Percentiles rank a stretch among this genome's conserved stretches.
Conservation (phyloP, 2,329 filamentous ascomycete species). For the Cercospora canescens region DNA sequence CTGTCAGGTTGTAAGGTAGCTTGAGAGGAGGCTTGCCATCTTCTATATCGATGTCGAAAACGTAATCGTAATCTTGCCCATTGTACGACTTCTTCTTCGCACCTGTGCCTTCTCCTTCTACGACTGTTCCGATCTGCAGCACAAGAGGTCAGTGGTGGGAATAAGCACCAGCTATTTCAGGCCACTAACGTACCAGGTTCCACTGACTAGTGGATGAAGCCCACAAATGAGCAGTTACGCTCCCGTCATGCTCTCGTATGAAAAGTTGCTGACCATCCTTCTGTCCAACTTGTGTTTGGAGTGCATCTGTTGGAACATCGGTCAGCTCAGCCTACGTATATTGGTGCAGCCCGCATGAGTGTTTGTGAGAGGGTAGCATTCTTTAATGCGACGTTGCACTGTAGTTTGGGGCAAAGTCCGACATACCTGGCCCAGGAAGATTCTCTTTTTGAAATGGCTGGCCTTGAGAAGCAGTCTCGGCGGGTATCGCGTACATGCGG, state of each 20-base stretch:
- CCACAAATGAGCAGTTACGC: conserved; percentile 86
- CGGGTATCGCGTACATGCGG: conserved; percentile 38
- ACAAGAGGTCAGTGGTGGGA: background rate
- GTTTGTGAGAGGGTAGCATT: background rate
- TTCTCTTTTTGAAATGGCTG: conserved; percentile 82
- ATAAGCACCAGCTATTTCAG: background rate
- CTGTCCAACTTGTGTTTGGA: conserved; percentile 79
- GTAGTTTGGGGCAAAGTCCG: conserved; percentile 5
- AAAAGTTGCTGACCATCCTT: conserved; percentile 96
- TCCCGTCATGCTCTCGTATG: conserved; percentile 79
- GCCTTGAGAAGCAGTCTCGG: conserved; percentile 66
- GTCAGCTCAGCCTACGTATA: background rate
- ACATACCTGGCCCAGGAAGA: conserved; percentile 68
- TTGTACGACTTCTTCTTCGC: conserved; percentile 69
- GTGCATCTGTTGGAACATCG: conserved; percentile 59
- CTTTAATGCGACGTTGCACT: background rate
- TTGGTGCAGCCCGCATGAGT: background rate
- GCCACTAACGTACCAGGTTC: conserved; percentile 30
- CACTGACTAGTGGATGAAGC: conserved; percentile 51
- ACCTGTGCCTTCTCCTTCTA: conserved; percentile 80
- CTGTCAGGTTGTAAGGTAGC: conserved; percentile 87
- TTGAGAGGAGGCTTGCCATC: conserved; percentile 91
- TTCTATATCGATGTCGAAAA: conserved; percentile 95
- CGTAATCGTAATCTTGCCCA: conserved; percentile 90
- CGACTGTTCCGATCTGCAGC: conserved; percentile 81